Base-by-base conservation (phyloP, 352 stramenopile species). In the Peronospora farinosa region DNA sequence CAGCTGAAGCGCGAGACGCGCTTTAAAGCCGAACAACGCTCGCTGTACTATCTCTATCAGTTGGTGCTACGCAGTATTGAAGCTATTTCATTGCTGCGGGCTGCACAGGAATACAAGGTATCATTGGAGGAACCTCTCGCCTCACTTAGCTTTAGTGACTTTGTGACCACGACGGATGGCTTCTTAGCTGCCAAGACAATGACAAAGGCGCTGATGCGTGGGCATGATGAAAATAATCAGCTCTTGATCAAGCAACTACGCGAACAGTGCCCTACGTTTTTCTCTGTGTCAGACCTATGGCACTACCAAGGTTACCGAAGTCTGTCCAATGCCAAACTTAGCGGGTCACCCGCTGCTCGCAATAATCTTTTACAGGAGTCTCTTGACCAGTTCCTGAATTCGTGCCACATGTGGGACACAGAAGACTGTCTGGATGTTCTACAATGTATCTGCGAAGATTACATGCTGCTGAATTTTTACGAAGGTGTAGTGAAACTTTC, bases 261-360 rank as follows among this genome's bases (percentile, higher is more conserved):
- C 7, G 76, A 88, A 31, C 78, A 93, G 63, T 92, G 83, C 30
- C 83, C 83, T 13, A 84, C 78, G 15, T 90, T 84, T 51, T 93
- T 93, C 50, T 86, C 76, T 2, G 78, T 92, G 19, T 71, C 73
- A 16, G 83, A 93, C 27, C 44, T 90, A 38, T 88, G 74, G 67
- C 76, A 90, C 53, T 92, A 90, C 56, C 83, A 93, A 41, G 83
- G 83, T 7, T 92, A 90, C 64, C 83, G 85, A 66, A 86, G 72
- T 21, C 50, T 93, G n/a, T 83, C 79, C 6, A 80, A 77, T 52
- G 83, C 83, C 0, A 88, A 90, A 48, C 57, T 93, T 13, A 86
- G 78, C 36, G 62, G 61, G 5, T 77, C 78, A 0, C 66, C 78
- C 3, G 75, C 76, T 42, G 78, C 75, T 6, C 79, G 78, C 12